Evolutionary conservation across 1,284 basidiomycete genomes (phyloP), one percentile per base, ranked within the genome.

Genomic region (Ganoderma boninense): DNA sequence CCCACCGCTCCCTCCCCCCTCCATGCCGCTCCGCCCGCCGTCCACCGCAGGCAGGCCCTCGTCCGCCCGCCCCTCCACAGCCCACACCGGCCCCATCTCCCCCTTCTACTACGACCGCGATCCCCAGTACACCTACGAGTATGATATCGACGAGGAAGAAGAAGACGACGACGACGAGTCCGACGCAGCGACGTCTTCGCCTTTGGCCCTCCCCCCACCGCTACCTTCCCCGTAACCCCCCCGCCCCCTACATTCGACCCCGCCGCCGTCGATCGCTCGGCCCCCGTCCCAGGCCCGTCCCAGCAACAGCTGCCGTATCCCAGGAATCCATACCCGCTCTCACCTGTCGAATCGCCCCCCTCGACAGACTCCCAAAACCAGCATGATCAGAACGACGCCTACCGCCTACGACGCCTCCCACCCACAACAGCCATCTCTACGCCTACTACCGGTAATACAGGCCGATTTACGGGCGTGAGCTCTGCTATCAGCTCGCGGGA

Each of bases 161-260:
- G 88, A 90, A 46, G 73, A 74, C 57, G 87, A 89, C 46, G 90
- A 92, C 52, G 91, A 91, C 54, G 87, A 89, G 72, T 90, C 89
- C 76, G 93, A 94, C 68, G 87, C 89, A 57, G 91, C 74, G 91
- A 92, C 80, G 91, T 95, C 70, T 95, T 95, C 81, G 93, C 93
- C 3, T 95, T 93, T 82, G 85, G 90, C 26, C 92, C 93, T 54
- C n/a, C 93, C 92, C 85, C 87, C 7, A 92, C 93, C 49, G 89
- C 92, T 40, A 88, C 91, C 74, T 82, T 82, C 71, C 79, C 78
- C 71, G 64, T 79, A 43, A 71, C 61, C 67, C 54, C 77, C 67
- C 68, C 74, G n/a, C 68, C 74, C 62, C 62, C 71, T 29, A 43
- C 68, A 5, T 74, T 69, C 64, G 68, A 71, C 66, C 43, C 73